Evolutionary conservation across 176 grass and related monocot genomes (phyloP), one percentile per base, ranked within the genome.

Genomic region (Musa itinerans): DNA sequence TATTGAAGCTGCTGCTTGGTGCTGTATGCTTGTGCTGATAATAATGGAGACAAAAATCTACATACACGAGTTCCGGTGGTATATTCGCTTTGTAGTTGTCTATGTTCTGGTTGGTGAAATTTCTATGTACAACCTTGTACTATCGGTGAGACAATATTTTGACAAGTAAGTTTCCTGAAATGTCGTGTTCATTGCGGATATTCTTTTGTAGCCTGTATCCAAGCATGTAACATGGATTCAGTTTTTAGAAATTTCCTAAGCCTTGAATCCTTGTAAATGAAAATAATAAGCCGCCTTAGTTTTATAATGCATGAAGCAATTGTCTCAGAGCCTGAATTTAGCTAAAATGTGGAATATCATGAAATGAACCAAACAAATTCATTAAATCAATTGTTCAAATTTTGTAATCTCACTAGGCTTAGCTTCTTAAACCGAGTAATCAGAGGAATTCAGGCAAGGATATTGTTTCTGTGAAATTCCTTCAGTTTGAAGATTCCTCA

Each of bases 1-100:
- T 53, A 73, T 93, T 0, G 90, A 93, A 79, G 69, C 65, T 79
- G 80, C 54, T 78, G 84, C 90, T 76, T 98, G 90, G 94, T 90
- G 88, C 68, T 89, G 84, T 81, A 83, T 93, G 88, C 71, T 98
- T 82, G 67, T 71, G 75, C 89, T 98, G 88, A 84, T 93, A 83
- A 48, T 64, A 71, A 20, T 92, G 23, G 95, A 98, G 76, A 93
- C 90, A 82, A 91, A 81, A 77, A 79, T 93, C 79, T 98, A 94
- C 54, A 91, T 98, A 58, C 53, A 65, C 11, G 90, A 98, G 80
- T 94, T 99, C 19, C 91, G 95, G 78, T 99, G 86, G 95, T 99
- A 94, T 81, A 86, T 99, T 69, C 80, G 82, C 26, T 99, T 99
- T 86, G 90, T 91, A 53, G 78, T 92, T 54, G 78, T 99, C 65